Evolutionary conservation across 2,329 filamentous ascomycete species (phyloP), one percentile per base, ranked within the genome.

Genomic region (Paraphaeosphaeria minitans): DNA sequence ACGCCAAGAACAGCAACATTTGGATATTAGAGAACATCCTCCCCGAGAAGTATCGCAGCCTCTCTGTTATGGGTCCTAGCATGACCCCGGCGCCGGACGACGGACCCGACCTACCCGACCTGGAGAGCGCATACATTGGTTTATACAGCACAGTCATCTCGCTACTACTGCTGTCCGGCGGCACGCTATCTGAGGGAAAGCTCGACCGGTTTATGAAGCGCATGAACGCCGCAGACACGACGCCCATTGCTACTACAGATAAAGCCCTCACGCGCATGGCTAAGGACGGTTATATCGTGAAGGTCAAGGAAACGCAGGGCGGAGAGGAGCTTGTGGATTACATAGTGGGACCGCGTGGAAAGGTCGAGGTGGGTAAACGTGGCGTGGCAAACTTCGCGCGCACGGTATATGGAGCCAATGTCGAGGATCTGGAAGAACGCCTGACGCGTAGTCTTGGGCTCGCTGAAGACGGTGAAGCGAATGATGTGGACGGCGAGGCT

Each of bases 331-430:
- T 86, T 2, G 83, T 92, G 8, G 93, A 91, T 49, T 99, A 92
- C 84, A 85, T 90, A 56, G 85, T 97, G 14, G 95, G 95, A 1
- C 89, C 92, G 6, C 85, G 95, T 22, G 94, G 91, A 6, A 95
- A 90, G 77, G 83, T 93, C 8, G 95, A 98, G 76, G 85, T 98
- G 37, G 91, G 90, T 0, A 82, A 88, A n/a, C 84, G 87, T 51
- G 91, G 90, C 0, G 89, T 95, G 13, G 86, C 87, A 19, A 87
- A 87, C 0, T 77, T 97, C 62, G 86, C 93, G 4, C 79, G 79
- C 60, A 77, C 77, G 52, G 83, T 89, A 1, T 87, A 84, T 70
- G 86, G 71, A 7, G 68, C 71, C 19, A 64, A 70, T 22, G 65
- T 58, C 12, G 65, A 69, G 4, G 75, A 75, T 48, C 61, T 78